Base-by-base conservation (phyloP, 2,329 filamentous ascomycete genomes). In the Aspergillus pseudonomiae region DNA sequence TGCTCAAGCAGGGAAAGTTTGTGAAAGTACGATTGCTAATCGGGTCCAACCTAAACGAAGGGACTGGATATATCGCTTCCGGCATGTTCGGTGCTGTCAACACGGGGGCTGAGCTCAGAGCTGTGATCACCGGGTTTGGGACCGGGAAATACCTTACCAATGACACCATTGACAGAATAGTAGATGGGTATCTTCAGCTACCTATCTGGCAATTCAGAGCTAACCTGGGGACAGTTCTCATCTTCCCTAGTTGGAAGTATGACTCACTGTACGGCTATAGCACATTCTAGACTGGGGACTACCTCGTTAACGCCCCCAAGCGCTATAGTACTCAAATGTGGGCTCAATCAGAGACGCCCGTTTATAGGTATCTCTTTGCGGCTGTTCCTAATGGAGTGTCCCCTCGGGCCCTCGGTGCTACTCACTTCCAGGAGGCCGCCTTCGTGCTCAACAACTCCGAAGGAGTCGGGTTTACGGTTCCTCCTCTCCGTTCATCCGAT, bases 341-440 rank as follows among this genome's bases (percentile, higher is more conserved):
- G 63, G 63, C 65, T 4, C 36, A 32, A 3, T 36, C 63, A 4
- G 60, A 60, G 6, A 39, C 60, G 1, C 57, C 61, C 5, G 50
- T 63, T 6, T 68, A 68, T 39, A 62, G 54, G 11, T 68, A 63
- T 32, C 59, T 61, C 26, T 68, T 67, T 45, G 60, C 67, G 26
- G 45, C 54, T 19, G 45, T 65, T 41, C 59, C 66, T 26, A 16
- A 55, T 34, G 63, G 65, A 3, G 19, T 59, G 14, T 32, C 46
- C 1, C 60, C 57, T 28, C 26, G 60, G n/a, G 39, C 41, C 6
- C 48, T 65, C 11, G 65, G 65, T 7, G 65, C 52, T 1, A 46
- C 57, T 24, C 65, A 67, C 39, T 59, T 57, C 19, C 57, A 61
- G 19, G 62, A 67, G 26, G n/a, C 65, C 6, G 54, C 59, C 14